Conservation (phyloP, 1,139 yeast genomes). For the Nematodospora anomalae region DNA sequence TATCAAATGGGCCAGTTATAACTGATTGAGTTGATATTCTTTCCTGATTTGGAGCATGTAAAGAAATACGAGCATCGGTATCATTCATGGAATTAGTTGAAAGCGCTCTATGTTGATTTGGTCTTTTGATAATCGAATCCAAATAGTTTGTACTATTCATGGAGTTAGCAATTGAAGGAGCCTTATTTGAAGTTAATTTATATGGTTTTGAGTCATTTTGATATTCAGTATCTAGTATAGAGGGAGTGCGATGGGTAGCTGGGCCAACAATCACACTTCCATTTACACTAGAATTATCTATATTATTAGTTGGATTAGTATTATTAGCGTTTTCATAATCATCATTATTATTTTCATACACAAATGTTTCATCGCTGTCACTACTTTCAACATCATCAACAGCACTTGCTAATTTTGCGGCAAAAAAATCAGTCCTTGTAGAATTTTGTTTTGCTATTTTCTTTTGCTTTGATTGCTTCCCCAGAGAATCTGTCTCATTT, state of each 20-base stretch:
- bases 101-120: slow-evolving; percentile 12
- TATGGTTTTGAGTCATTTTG: slow-evolving; percentile 5
- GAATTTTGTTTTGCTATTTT: slow-evolving; percentile 32
- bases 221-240: slow-evolving; percentile 5
- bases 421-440: slow-evolving; percentile 86
- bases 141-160: slow-evolving; percentile 22
- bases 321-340: slow-evolving; percentile 14
- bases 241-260: slow-evolving; percentile 9
- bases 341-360: slow-evolving; percentile 61
- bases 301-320: slow-evolving; percentile 9
- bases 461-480: slow-evolving; percentile 19
- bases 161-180: slow-evolving; percentile 23
- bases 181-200: slow-evolving; percentile 11
- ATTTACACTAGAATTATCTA: slow-evolving; percentile 15
- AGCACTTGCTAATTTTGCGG: slow-evolving; percentile 91
- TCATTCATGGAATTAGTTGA: slow-evolving; percentile 15
- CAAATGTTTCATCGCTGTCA: slow-evolving; percentile 92
- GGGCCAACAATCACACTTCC: slow-evolving; percentile 12
- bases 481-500: slow-evolving; percentile 6
- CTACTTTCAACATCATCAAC: slow-evolving; percentile 86
- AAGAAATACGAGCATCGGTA: slow-evolving; percentile 3
- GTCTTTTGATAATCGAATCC: slow-evolving; percentile 17
- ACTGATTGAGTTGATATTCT: slow-evolving; percentile 2
- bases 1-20: background rate
- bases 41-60: slow-evolving; percentile 3